phyloP scores from a whole-genome alignment of 495 filamentous ascomycete species.

The Neurospora pannonica region DNA sequence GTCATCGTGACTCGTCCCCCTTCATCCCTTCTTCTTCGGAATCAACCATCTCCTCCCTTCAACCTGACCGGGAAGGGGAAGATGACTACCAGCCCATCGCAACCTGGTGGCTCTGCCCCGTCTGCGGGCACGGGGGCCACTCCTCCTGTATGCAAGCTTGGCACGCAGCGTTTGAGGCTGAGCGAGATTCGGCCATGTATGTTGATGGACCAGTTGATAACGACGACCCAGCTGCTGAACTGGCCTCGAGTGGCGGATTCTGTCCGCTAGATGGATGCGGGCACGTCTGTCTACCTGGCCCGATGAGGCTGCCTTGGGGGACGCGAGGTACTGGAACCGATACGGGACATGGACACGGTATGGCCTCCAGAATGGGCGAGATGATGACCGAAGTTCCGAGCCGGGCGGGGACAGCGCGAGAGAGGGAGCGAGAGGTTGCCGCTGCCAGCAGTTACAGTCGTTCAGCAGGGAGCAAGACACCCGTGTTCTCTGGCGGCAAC shows the following conservation, averaged over 20 bases:
- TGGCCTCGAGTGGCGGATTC: constrained; percentile 52
- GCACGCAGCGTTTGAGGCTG: constrained; percentile 34
- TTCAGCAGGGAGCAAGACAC: background rate
- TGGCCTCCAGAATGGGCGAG: constrained; percentile 34
- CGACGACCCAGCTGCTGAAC: constrained; percentile 16
- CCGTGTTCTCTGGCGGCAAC: background rate
- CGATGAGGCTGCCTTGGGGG: constrained; percentile 10
- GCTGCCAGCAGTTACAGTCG: background rate
- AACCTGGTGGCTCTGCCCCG: constrained; percentile 62
- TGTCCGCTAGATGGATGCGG: constrained; percentile 66
- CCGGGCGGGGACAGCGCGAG: constrained; percentile 29
- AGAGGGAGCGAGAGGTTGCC: constrained; percentile 5
- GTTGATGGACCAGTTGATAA: constrained; percentile 2
- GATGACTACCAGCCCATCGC: constrained; percentile 16
- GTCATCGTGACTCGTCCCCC: constrained; percentile 24
- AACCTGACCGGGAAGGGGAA: background rate
- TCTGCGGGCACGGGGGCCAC: constrained; percentile 70
- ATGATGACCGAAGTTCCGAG: constrained; percentile 33
- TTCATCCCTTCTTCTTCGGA: constrained; percentile 4
- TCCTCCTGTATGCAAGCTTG: constrained; percentile 57
- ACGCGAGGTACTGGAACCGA: background rate
- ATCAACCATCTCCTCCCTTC: background rate
- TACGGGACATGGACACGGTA: constrained; percentile 22
- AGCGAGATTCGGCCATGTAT: constrained; percentile 1
- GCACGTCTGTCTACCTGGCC: constrained; percentile 61